Percentiles rank a stretch among this genome's conserved stretches.
phyloP scores from a whole-genome alignment of 768 basidiomycete genomes.

The Tricholomella constricta region DNA sequence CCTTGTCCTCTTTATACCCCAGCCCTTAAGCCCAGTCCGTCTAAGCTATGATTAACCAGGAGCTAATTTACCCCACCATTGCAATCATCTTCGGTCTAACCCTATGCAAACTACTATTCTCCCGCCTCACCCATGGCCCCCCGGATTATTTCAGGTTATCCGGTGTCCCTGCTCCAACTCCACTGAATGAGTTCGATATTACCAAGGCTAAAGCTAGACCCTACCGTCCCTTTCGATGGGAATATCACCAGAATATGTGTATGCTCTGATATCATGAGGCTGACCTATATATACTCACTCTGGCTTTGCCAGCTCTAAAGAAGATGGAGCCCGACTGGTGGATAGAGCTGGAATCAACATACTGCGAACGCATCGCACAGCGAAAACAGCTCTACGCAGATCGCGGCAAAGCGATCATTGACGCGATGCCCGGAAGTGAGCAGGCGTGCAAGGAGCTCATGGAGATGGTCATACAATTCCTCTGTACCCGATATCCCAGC shows the following conservation, averaged over 20 bases:
- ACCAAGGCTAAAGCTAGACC: conserved; percentile 46
- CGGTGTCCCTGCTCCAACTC: conserved; percentile 44
- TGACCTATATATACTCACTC: neutral
- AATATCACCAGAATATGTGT: conserved; percentile 61
- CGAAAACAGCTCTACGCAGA: conserved; percentile 39
- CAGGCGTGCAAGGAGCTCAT: conserved; percentile 51
- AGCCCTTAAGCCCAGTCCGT: no score
- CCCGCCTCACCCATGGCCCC: neutral
- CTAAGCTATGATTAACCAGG: neutral
- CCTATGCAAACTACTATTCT: neutral
- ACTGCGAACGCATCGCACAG: conserved; percentile 43
- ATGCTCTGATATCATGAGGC: conserved; percentile 14
- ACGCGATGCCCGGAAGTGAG: conserved; percentile 50
- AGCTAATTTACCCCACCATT: neutral
- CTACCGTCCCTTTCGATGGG: conserved; percentile 59
- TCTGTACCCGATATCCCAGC: conserved; percentile 58
- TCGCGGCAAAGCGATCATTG: conserved; percentile 44
- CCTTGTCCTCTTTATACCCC: no score
- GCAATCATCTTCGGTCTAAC: neutral
- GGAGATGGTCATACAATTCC: conserved; percentile 57
- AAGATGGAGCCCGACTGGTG: conserved; percentile 55
- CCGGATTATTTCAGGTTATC: conserved; percentile 44
- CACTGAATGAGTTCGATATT: conserved; percentile 45
- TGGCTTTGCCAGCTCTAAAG: conserved; percentile 39
- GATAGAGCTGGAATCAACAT: conserved; percentile 59